Evolutionary conservation across 2,329 filamentous ascomycete species (phyloP).

Genomic region (Ilyonectria mors-panacis): DNA sequence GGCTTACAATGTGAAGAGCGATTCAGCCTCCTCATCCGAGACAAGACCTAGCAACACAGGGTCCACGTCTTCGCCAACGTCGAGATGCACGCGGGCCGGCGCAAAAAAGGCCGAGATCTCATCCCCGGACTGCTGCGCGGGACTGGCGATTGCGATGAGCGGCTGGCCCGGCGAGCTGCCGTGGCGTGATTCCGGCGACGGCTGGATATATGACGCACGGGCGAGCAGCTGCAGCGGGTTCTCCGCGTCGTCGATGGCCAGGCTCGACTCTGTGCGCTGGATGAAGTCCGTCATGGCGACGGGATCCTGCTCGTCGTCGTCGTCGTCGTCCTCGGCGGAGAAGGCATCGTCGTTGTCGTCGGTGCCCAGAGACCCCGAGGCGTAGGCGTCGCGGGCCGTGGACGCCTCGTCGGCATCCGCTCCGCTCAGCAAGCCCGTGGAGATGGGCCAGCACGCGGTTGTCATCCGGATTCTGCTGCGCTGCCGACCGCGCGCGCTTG

Average conservation of each 20-base stretch:
- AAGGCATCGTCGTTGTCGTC: conserved; percentile 50
- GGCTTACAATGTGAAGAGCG: conserved; percentile 75
- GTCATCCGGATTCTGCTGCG: conserved; percentile 59
- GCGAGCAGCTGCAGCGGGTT: conserved; percentile 82
- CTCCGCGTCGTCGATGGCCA: conserved; percentile 80
- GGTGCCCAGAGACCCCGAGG: conserved; percentile 26
- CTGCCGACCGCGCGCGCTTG: conserved; percentile 65
- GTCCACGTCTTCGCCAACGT: conserved; percentile 75
- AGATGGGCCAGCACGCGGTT: conserved; percentile 62
- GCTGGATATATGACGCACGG: conserved; percentile 77
- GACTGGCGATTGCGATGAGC: conserved; percentile 36
- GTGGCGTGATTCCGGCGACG: conserved; percentile 59
- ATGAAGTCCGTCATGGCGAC: conserved; percentile 47
- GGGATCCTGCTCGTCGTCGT: conserved; percentile 47
- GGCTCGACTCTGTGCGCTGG: conserved; percentile 61
- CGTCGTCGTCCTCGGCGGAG: conserved; percentile 52
- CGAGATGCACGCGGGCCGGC: conserved; percentile 73
- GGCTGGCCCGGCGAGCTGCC: conserved; percentile 47
- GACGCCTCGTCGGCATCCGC: conserved; percentile 39
- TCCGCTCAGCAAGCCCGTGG: conserved; percentile 58
- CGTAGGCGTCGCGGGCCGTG: conserved; percentile 32
- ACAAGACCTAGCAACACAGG: conserved; percentile 80
- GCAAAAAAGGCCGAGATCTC: conserved; percentile 77
- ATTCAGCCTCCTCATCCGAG: conserved; percentile 74
- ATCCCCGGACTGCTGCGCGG: conserved; percentile 52